These are phyloP conservation scores for Rhodotorula sp. DNA, from an alignment of 1,284 basidiomycete species.

Conservation along the genomic window DNA sequence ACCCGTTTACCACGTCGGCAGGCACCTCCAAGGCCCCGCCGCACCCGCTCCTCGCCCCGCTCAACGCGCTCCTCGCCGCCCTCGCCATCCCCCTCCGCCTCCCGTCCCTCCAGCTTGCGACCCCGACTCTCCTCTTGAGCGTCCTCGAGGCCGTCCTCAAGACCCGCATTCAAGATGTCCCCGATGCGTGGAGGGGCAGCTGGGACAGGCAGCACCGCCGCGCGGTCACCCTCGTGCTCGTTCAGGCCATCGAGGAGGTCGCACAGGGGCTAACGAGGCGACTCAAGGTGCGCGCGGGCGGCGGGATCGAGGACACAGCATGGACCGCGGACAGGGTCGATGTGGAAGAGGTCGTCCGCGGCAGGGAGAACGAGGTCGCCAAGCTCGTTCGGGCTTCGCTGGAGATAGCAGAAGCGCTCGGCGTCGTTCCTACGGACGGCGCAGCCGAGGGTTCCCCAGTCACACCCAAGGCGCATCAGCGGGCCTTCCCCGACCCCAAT, in stretches of 20 bases:
- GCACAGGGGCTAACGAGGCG: background rate
- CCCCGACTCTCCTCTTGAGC: conserved; percentile 21
- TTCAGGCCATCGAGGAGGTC: conserved; percentile 18
- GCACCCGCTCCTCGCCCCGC: background rate
- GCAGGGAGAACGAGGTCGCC: conserved; percentile 1
- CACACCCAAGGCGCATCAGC: background rate
- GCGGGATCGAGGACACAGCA: too few relatives aligned
- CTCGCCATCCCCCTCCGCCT: conserved; percentile 15
- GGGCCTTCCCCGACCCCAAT: background rate
- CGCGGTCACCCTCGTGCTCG: background rate
- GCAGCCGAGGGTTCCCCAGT: background rate
- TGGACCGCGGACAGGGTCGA: background rate
- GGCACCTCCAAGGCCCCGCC: background rate
- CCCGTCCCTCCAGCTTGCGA: conserved; percentile 11
- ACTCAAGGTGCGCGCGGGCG: background rate
- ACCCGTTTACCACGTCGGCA: background rate
- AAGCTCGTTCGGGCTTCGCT: conserved; percentile 4
- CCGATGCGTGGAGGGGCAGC: conserved; percentile 6
- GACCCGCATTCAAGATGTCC: conserved; percentile 21
- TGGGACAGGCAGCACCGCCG: background rate
- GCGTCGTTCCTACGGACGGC: background rate
- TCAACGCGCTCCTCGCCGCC: conserved; percentile 1
- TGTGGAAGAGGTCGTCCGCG: conserved; percentile 2
- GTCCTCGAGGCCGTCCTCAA: conserved; percentile 21
- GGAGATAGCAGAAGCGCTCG: conserved; percentile 9